Percentiles rank a stretch among this genome's conserved stretches.
These are phyloP conservation scores for Mitragyna speciosa DNA, from an alignment of 257 asterid genomes.

Conservation along the genomic window DNA sequence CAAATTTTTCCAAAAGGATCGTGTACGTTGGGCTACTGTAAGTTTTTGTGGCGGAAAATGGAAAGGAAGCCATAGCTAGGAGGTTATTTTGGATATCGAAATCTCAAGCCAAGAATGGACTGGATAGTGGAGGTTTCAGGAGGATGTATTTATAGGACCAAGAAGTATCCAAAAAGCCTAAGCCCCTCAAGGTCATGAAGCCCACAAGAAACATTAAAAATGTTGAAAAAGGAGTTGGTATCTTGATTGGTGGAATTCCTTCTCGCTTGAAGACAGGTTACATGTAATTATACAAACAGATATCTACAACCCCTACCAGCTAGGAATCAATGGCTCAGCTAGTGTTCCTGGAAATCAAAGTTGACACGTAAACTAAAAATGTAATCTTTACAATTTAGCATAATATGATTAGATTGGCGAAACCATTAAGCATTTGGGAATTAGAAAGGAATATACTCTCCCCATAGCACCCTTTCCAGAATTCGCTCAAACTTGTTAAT, in stretches of 20 bases:
- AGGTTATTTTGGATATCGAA: neutral
- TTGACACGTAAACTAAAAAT: neutral
- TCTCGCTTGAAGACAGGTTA: slow-evolving; percentile 44
- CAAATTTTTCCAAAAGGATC: neutral
- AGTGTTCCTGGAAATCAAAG: neutral
- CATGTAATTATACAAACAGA: neutral
- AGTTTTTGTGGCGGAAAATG: slow-evolving; percentile 38
- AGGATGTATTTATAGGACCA: slow-evolving; percentile 11
- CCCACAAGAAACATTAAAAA: neutral
- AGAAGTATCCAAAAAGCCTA: neutral
- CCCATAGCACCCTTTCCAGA: too few relatives aligned
- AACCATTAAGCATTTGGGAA: neutral
- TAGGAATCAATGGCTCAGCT: neutral
- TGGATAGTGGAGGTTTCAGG: neutral
- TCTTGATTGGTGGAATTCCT: slow-evolving; percentile 55
- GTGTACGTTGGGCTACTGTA: slow-evolving; percentile 17
- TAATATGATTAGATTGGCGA: too few relatives aligned
- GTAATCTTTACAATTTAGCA: neutral
- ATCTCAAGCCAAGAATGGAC: neutral
- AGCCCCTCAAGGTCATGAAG: neutral
- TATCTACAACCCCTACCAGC: neutral
- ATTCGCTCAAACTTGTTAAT: too few relatives aligned
- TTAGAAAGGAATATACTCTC: neutral
- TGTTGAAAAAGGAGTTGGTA: slow-evolving; percentile 23
- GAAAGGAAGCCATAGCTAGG: slow-evolving; percentile 53